These are phyloP conservation scores for Cryphonectria nitschkei DNA, from an alignment of 2,329 filamentous ascomycete genomes.

Conservation along the genomic window DNA sequence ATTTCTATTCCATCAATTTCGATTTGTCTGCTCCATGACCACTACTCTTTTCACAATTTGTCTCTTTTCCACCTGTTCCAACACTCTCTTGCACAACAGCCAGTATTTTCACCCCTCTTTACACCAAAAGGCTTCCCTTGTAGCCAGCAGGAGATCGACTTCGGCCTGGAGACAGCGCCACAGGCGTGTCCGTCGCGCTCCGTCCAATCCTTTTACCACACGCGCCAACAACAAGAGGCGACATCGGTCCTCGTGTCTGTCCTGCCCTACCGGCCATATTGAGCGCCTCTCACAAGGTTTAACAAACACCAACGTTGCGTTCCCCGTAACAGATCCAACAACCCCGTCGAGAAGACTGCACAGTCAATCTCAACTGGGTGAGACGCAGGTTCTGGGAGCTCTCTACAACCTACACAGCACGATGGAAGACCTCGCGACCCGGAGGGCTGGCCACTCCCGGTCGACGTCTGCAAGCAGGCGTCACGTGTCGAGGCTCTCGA, in stretches of 20 bases:
- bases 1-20: constrained; percentile 19
- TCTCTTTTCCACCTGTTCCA: constrained; percentile 50
- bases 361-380: constrained; percentile 19
- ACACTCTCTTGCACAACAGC: constrained; percentile 48
- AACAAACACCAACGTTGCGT: constrained; percentile 13
- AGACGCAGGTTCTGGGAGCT: constrained; percentile 30
- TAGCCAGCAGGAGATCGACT: constrained; percentile 46
- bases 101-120: constrained; percentile 40
- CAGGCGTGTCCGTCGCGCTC: constrained; percentile 39
- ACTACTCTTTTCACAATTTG: constrained; percentile 42
- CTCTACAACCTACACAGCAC: constrained; percentile 32
- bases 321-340: not conserved
- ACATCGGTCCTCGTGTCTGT: constrained; percentile 32
- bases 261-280: constrained; percentile 31
- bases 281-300: constrained; percentile 33
- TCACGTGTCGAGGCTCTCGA: constrained; percentile 33
- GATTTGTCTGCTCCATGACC: constrained; percentile 47
- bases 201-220: constrained; percentile 41
- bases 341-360: constrained; percentile 1
- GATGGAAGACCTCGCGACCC: constrained; percentile 33
- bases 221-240: constrained; percentile 36
- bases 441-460: constrained; percentile 24
- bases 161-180: constrained; percentile 41
- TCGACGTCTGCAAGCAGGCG: constrained; percentile 22
- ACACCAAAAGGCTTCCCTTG: constrained; percentile 32